phyloP scores from a whole-genome alignment of 371 early-diverging fungal genomes.

The Batrachochytrium dendrobatidis region DNA sequence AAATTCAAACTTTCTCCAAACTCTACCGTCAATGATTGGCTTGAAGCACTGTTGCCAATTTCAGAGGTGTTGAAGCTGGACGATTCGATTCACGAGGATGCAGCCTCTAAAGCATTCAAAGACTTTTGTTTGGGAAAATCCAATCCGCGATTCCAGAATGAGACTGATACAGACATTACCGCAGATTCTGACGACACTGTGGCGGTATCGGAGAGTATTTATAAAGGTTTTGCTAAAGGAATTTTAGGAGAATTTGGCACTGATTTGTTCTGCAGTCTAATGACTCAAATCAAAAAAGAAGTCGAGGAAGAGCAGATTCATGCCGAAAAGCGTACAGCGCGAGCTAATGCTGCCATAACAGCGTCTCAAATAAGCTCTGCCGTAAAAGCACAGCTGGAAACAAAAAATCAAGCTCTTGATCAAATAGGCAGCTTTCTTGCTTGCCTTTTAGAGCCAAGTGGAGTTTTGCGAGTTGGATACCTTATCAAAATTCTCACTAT shows the following conservation, averaged over 20 bases:
- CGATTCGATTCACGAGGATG: background rate
- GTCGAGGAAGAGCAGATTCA: background rate
- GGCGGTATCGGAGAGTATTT: background rate
- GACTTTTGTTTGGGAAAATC: background rate
- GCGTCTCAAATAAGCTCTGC: background rate
- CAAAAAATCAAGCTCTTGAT: background rate
- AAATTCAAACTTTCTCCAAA: background rate
- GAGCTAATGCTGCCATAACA: background rate
- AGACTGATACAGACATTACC: background rate
- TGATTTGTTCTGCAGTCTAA: background rate
- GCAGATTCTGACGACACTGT: background rate
- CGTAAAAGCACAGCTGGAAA: background rate
- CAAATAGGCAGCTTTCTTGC: background rate
- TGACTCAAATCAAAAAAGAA: constrained; percentile 7
- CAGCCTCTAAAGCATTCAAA: background rate
- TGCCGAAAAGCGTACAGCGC: background rate
- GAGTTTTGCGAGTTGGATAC: background rate
- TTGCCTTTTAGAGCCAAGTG: background rate
- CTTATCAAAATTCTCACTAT: background rate
- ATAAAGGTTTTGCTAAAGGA: constrained; percentile 7
- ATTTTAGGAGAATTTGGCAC: constrained; percentile 11
- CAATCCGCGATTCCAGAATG: constrained; percentile 1
- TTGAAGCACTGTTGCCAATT: background rate
- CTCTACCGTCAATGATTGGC: background rate
- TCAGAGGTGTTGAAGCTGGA: background rate